These are phyloP conservation scores for Aquilaria agallochum DNA, from an alignment of 441 rosid genomes.

Conservation along the genomic window DNA sequence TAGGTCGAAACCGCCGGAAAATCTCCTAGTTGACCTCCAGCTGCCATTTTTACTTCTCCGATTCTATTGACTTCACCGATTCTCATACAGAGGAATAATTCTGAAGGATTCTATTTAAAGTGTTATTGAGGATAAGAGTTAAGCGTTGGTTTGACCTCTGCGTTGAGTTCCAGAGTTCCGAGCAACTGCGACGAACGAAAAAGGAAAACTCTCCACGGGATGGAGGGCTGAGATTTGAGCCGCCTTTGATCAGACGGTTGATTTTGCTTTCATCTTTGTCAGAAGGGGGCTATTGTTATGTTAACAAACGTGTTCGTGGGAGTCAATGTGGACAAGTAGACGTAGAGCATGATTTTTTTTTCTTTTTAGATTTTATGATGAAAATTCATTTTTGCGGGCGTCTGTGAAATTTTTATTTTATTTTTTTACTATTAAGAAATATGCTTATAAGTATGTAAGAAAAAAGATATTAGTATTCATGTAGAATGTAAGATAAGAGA, in stretches of 20 bases:
- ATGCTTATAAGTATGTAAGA: too few species aligned
- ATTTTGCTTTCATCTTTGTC: constrained; percentile 16
- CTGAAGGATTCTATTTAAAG: not conserved
- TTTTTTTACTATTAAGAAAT: too few species aligned
- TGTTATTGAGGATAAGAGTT: too few species aligned
- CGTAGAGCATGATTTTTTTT: too few species aligned
- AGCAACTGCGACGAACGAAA: constrained; percentile 47
- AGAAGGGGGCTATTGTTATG: not conserved
- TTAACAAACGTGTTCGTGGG: too few species aligned
- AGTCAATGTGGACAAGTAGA: too few species aligned
- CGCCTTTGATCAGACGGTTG: constrained; percentile 54
- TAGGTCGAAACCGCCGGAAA: constrained; percentile 68
- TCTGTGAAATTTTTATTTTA: too few species aligned
- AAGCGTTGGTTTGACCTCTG: too few species aligned
- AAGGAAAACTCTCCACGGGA: constrained; percentile 29
- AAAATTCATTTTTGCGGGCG: too few species aligned
- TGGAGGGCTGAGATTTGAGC: constrained; percentile 51
- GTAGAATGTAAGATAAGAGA: too few species aligned
- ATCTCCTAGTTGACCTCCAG: constrained; percentile 47
- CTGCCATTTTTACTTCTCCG: constrained; percentile 28
- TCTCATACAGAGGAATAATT: not conserved
- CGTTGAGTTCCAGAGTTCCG: constrained; percentile 6
- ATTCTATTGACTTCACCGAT: not conserved
- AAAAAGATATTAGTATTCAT: too few species aligned
- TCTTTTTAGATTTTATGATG: too few species aligned